Base-by-base conservation (phyloP, 345 rosid genomes). In the Erucastrum elatum region DNA sequence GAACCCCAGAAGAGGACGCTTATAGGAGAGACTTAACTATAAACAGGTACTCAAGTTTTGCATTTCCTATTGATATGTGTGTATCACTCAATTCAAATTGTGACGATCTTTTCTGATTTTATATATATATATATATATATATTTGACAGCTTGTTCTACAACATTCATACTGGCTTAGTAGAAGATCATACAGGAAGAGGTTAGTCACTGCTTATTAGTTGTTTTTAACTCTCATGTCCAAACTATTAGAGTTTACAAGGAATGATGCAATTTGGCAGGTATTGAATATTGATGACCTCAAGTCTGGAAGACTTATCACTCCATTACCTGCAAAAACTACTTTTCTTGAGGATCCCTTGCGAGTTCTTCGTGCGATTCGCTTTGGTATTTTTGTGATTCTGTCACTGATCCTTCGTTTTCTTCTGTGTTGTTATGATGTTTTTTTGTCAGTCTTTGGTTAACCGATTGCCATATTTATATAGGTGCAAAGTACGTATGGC, bases 151-250 rank as follows among this genome's bases (percentile, higher is more conserved):
- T 81, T 94, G 86, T 94, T 94, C 85, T 93, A 92, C 88, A 91
- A 94, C 75, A 86, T 94, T 68, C 91, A 91, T 76, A 85, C 90
- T 33, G 80, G 83, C 72, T 84, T 74, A 46, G 86, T 94, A 80
- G 98, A 94, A 85, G 98, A 94, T 84, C 83, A 87, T 67, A 94
- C 96, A 61, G 90, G 81, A 80, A 86, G 98, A 94, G 98, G 98
- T 91, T 71, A 72, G 79, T 44, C 64, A 65, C 26, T 49, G 59
- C 49, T 82, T 29, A 74, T 21, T 10, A 39, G 70, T 72, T 37
- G 51, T 41, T 11, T 62, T 15, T 55, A n/a, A 67, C 4, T 66
- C 35, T 76, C 31, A 26, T 71, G 31, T 44, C 61, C 59, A 70
- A 11, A 58, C 13, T 35, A 35, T 12, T 66, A 41, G 49, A 41